These are phyloP conservation scores for Microbotryum saponariae DNA, from an alignment of 1,284 basidiomycete genomes.

Conservation along the genomic window DNA sequence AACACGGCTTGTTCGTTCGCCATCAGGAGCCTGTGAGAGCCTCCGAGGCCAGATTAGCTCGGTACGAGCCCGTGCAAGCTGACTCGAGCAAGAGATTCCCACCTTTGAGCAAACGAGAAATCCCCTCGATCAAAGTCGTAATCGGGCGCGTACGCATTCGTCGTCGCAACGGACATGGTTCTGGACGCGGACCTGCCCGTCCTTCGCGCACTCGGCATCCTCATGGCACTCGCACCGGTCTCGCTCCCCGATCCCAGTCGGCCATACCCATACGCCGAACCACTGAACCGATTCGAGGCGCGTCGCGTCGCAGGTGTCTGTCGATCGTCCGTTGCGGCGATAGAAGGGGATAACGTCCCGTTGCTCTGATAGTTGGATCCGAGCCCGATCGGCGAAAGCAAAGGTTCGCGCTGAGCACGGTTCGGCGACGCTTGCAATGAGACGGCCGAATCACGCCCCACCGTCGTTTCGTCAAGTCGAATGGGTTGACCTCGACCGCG, in stretches of 20 bases:
- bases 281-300: constrained; percentile 52
- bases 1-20: constrained; percentile 82
- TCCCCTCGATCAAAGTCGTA: constrained; percentile 26
- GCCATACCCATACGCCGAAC: constrained; percentile 68
- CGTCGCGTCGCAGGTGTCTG: constrained; percentile 44
- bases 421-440: constrained; percentile 1
- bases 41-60: background rate
- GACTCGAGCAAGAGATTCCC: background rate
- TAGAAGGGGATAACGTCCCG: too few relatives aligned
- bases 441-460: background rate
- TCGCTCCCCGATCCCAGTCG: background rate
- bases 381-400: too few relatives aligned
- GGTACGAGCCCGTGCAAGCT: background rate
- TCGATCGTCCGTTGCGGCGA: too few relatives aligned
- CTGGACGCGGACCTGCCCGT: background rate
- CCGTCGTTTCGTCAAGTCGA: constrained; percentile 1
- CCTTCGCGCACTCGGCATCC: constrained; percentile 13
- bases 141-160: constrained; percentile 28
- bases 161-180: constrained; percentile 13
- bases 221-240: constrained; percentile 14
- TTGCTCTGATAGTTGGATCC: too few relatives aligned
- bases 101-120: constrained; percentile 66
- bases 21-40: constrained; percentile 57
- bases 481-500: constrained; percentile 3
- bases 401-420: too few relatives aligned